Percentiles rank a stretch among this genome's conserved stretches.
Conservation (phyloP, 108 stramenopile genomes). For the Nitzschia sp. region DNA sequence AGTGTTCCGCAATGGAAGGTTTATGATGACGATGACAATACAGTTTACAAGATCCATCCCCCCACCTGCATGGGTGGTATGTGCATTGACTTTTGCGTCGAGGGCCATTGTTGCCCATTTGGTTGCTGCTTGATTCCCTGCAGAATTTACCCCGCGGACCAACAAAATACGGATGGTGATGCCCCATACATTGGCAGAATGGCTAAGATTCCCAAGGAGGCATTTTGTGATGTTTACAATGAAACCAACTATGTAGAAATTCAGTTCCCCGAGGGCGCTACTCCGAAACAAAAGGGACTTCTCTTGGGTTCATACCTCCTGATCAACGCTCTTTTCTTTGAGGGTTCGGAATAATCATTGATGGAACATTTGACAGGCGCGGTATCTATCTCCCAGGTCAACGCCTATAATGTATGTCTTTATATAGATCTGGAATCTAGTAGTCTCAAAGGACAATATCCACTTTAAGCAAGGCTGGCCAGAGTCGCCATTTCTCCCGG, state of each 20-base stretch:
- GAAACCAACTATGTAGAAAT: slow-evolving; percentile 38
- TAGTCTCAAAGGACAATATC: neutral
- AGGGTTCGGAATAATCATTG: slow-evolving; percentile 37
- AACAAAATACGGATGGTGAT: slow-evolving; percentile 50
- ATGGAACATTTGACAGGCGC: too few relatives aligned
- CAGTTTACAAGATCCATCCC: slow-evolving; percentile 61
- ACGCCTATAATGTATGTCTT: too few relatives aligned
- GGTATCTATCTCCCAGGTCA: neutral
- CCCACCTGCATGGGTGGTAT: slow-evolving; percentile 69
- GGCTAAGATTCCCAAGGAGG: slow-evolving; percentile 42
- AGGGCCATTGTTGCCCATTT: slow-evolving; percentile 66
- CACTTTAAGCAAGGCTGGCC: slow-evolving; percentile 31
- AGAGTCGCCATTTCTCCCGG: slow-evolving; percentile 61
- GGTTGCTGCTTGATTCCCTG: slow-evolving; percentile 79
- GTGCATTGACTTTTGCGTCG: slow-evolving; percentile 70
- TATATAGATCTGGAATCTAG: too few relatives aligned
- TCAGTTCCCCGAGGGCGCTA: slow-evolving; percentile 59
- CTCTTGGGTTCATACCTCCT: slow-evolving; percentile 63
- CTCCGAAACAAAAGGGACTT: slow-evolving; percentile 62
- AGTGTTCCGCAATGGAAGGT: slow-evolving; percentile 60
- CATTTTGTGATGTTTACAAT: slow-evolving; percentile 34
- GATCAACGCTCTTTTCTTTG: slow-evolving; percentile 75
- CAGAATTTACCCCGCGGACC: slow-evolving; percentile 55
- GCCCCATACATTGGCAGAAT: slow-evolving; percentile 45
- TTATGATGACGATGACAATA: slow-evolving; percentile 40